Conservation (phyloP, 164 flowering plant genomes). For the Paratinospora sagittata region DNA sequence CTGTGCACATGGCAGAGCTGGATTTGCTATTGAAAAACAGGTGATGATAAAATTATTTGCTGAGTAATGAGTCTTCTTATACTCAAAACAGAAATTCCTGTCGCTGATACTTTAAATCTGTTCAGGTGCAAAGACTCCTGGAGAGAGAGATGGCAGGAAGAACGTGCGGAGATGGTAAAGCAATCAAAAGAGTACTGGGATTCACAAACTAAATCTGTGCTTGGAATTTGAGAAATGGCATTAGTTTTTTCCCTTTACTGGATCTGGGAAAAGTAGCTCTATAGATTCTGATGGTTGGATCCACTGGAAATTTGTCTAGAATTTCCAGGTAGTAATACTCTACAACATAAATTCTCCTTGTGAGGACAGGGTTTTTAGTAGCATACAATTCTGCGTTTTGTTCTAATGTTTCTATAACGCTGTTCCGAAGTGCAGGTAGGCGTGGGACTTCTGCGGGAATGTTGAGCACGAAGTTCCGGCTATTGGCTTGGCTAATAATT, state of each 20-base stretch:
- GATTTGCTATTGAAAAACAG: conserved; percentile 57
- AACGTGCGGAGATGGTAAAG: conserved; percentile 47
- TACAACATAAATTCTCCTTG: too few species aligned
- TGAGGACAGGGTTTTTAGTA: too few species aligned
- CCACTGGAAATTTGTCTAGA: too few species aligned
- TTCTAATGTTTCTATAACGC: too few species aligned
- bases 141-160: conserved; percentile 53
- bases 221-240: conserved; percentile 29
- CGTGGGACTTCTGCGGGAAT: too few species aligned
- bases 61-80: background rate
- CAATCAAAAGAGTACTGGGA: conserved; percentile 71
- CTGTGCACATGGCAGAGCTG: conserved; percentile 58
- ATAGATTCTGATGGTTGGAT: too few species aligned
- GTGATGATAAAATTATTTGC: conserved; percentile 16
- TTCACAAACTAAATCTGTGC: conserved; percentile 38
- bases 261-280: background rate
- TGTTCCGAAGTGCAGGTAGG: too few species aligned
- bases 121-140: conserved; percentile 54
- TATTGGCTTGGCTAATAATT: too few species aligned
- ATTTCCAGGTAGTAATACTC: too few species aligned
- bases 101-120: background rate
- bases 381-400: too few species aligned
- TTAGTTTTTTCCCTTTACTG: background rate
- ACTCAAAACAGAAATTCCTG: background rate
- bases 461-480: too few species aligned